Evolutionary conservation across 1,284 basidiomycete species (phyloP), one percentile per base, ranked within the genome.

Genomic region (Cerrena zonata): DNA sequence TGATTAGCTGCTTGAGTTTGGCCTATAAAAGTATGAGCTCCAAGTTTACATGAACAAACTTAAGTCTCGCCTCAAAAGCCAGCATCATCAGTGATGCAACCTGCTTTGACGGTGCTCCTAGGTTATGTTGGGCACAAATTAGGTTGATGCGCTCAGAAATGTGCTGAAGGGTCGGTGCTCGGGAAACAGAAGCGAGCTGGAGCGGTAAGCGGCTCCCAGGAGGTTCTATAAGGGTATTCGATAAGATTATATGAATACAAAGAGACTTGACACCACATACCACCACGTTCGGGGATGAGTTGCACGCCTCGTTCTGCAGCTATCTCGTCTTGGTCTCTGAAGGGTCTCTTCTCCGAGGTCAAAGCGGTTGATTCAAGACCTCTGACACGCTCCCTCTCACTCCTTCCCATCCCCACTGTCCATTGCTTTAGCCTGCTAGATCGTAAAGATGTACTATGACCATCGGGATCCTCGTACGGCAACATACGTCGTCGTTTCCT

Each of bases 1-100:
- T 85, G 53, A 91, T 84, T 15, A 91, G 74, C 53, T 90, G 86
- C 62, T 91, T 91, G 5, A 91, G 72, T 62, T 89, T 89, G 7
- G 85, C 84, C 87, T 89, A 50, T 23, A 34, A 42, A 7, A 47
- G 2, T 44, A 48, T 36, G 24, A 48, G n/a, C 38, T 18, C 39
- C 10, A 5, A 11, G 15, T 15, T 5, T 12, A 11, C 5, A 26
- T 7, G 25, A 3, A 10, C 7, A 36, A 12, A 22, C n/a, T 21
- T 2, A 22, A 23, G 15, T 62, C 71, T 5, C 52, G 86, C 86
- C 72, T 91, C 87, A 59, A 84, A 85, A 2, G 88, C 89, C 41
- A 48, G 76, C 65, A 82, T 79, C 73, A 90, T 77, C 3, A 91
- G 70, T 4, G 80, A 74, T 13, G 85, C 72, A 1, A 88, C 88